These are phyloP conservation scores for Luzula sylvatica DNA, from an alignment of 176 grass and related monocot genomes.

Conservation along the genomic window DNA sequence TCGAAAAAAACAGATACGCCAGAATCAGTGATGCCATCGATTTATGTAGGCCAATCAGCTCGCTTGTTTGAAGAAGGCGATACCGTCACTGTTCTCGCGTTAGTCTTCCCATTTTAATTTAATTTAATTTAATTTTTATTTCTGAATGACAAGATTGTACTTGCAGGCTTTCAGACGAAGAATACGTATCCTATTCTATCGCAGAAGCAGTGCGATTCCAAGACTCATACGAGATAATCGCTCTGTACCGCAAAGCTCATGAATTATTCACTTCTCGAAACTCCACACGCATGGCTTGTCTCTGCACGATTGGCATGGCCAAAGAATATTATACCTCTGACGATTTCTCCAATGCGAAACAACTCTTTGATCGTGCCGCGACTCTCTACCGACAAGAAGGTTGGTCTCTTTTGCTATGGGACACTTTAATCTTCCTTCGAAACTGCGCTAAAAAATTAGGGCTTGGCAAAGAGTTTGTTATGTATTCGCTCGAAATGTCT, in stretches of 20 bases:
- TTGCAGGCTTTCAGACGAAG: constrained; percentile 90
- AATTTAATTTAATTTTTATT: too few relatives aligned
- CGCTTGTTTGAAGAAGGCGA: constrained; percentile 92
- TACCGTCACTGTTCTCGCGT: constrained; percentile 63
- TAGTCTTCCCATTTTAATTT: constrained; percentile 30
- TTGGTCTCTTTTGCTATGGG: constrained; percentile 76
- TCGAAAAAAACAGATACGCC: constrained; percentile 47
- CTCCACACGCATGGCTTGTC: constrained; percentile 58
- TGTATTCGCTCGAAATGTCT: constrained; percentile 92
- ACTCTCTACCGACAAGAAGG: constrained; percentile 75
- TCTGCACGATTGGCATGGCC: constrained; percentile 74
- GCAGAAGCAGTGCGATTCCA: constrained; percentile 93
- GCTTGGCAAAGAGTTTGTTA: constrained; percentile 61
- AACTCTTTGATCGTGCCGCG: constrained; percentile 73
- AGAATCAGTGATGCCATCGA: constrained; percentile 80
- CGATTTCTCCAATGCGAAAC: constrained; percentile 62
- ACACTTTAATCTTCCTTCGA: constrained; percentile 80
- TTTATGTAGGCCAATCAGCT: constrained; percentile 79
- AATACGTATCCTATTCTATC: constrained; percentile 75
- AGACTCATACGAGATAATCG: constrained; percentile 96
- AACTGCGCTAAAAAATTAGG: constrained; percentile 73
- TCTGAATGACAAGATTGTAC: constrained; percentile 26
- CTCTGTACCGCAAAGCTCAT: constrained; percentile 91
- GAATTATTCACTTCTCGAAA: constrained; percentile 74
- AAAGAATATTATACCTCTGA: constrained; percentile 68